phyloP scores from a whole-genome alignment of 192 early-diverging fungal species.

The Allomyces macrogynus region DNA sequence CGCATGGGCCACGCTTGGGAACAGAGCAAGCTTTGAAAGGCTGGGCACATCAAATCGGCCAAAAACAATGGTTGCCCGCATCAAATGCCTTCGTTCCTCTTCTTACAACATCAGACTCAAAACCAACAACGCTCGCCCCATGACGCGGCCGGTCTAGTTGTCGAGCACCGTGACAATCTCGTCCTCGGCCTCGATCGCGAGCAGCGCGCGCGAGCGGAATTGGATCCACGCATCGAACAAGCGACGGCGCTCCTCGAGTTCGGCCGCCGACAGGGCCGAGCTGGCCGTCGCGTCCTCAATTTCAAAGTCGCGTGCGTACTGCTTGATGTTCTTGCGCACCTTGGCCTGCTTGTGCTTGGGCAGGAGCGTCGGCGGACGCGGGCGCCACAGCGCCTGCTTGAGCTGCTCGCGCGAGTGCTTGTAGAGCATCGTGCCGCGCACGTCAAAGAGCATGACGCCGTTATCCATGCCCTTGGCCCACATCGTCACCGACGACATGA shows the following conservation, averaged over 20 bases:
- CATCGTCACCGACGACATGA: conserved; percentile 62
- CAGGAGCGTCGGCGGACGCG: conserved; percentile 67
- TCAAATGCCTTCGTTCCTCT: too few relatives aligned
- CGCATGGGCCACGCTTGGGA: too few relatives aligned
- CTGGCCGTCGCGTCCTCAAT: conserved; percentile 61
- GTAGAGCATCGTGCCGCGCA: conserved; percentile 60
- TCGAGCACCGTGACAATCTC: conserved; percentile 10
- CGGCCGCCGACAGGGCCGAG: conserved; percentile 48
- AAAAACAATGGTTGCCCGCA: too few relatives aligned
- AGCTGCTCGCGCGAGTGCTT: conserved; percentile 57
- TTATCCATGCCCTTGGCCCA: conserved; percentile 76
- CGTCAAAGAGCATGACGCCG: conserved; percentile 82
- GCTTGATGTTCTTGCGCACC: conserved; percentile 78
- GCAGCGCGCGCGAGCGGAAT: conserved; percentile 44
- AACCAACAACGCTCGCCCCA: too few relatives aligned
- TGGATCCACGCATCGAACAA: conserved; percentile 65
- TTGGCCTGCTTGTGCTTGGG: conserved; percentile 57
- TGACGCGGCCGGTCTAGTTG: too few relatives aligned
- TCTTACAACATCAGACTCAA: too few relatives aligned
- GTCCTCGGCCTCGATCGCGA: conserved; percentile 31
- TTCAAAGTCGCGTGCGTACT: conserved; percentile 73
- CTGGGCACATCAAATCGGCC: too few relatives aligned
- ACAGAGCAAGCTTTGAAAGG: too few relatives aligned
- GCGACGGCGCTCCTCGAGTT: conserved; percentile 49
- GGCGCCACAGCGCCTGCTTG: conserved; percentile 91